Percentiles rank a stretch among this genome's conserved stretches.
Conservation (phyloP, 768 basidiomycete species). For the Strobilomyces dryophilus region DNA sequence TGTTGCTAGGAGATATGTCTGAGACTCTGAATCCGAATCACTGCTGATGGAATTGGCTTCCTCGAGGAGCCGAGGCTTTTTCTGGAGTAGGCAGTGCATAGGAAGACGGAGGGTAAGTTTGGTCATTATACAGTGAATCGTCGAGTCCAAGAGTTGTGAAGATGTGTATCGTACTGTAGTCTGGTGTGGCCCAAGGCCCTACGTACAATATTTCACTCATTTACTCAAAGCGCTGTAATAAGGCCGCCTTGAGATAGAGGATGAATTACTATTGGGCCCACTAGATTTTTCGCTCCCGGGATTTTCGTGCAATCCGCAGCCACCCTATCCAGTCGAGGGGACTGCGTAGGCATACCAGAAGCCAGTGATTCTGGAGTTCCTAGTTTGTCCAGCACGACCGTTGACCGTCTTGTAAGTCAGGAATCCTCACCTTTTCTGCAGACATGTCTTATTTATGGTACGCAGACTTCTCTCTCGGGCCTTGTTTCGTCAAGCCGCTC, state of each 20-base stretch:
- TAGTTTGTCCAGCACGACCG: neutral
- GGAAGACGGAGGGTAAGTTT: no score
- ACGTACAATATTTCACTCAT: no score
- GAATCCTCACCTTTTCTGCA: neutral
- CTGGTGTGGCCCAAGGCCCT: no score
- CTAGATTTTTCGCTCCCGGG: neutral
- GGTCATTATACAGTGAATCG: no score
- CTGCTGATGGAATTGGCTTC: no score
- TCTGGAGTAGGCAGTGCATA: no score
- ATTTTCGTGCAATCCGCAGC: neutral
- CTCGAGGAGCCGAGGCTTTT: no score
- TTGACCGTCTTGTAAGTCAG: conserved; percentile 1
- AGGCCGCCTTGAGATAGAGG: neutral
- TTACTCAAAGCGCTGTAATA: no score
- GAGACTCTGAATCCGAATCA: no score
- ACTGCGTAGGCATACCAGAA: neutral
- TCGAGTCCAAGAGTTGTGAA: no score
- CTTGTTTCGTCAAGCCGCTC: neutral
- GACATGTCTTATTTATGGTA: neutral
- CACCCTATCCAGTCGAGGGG: neutral
- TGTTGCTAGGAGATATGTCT: no score
- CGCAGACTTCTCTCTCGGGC: neutral
- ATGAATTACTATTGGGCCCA: neutral
- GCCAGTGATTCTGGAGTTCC: neutral
- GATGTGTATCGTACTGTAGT: no score